Conservation (phyloP, 2,329 filamentous ascomycete species). For the Ascochyta fabae region DNA sequence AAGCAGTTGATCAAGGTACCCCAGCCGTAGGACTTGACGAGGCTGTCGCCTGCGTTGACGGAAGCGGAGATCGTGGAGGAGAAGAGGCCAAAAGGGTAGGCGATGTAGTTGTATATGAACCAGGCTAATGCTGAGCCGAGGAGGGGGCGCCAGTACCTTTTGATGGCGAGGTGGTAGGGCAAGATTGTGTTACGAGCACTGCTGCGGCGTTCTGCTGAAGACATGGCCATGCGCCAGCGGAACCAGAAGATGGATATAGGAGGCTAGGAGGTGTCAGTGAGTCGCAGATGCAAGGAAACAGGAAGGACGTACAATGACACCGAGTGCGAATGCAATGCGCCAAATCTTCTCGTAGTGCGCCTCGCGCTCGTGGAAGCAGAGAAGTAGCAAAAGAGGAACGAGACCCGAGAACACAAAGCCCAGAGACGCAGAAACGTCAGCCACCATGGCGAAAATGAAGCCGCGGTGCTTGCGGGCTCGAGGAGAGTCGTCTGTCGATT, state of each 20-base stretch:
- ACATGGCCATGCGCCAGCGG: conserved; percentile 59
- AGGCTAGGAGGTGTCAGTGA: conserved; percentile 27
- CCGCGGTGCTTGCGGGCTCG: conserved; percentile 57
- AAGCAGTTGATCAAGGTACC: conserved; percentile 31
- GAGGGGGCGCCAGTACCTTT: conserved; percentile 58
- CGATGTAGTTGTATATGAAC: conserved; percentile 64
- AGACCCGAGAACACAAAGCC: conserved; percentile 60
- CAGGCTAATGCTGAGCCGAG: conserved; percentile 58
- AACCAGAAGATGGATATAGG: conserved; percentile 62
- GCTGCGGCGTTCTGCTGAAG: conserved; percentile 57
- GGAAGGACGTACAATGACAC: conserved; percentile 45
- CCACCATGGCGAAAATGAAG: conserved; percentile 64
- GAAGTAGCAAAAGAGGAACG: conserved; percentile 59
- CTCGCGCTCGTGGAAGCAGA: conserved; percentile 56
- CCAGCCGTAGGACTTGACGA: conserved; percentile 33
- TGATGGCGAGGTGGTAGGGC: conserved; percentile 58
- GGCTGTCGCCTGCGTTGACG: conserved; percentile 28
- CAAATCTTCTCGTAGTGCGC: conserved; percentile 55
- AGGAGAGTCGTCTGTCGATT: conserved; percentile 60
- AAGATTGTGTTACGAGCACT: conserved; percentile 50
- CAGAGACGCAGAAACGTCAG: conserved; percentile 58
- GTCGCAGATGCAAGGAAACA: too few relatives aligned
- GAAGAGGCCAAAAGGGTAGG: conserved; percentile 63
- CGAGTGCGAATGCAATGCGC: conserved; percentile 59
- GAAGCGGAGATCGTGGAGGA: conserved; percentile 56